Conservation (phyloP, 345 rosid genomes). For the Ailanthus altissimus region DNA sequence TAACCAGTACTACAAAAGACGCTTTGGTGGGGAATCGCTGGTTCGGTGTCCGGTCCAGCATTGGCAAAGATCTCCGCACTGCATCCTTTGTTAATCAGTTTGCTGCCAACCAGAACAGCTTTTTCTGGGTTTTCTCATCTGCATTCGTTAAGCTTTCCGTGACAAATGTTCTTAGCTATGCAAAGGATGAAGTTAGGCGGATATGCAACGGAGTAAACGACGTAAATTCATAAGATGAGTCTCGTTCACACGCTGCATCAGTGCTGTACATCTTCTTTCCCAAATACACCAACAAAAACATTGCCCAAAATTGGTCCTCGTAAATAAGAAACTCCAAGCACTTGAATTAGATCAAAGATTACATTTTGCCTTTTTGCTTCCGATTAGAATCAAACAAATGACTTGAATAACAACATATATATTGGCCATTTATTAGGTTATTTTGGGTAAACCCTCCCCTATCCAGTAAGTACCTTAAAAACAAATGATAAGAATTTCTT, state of each 20-base stretch:
- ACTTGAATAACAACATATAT: neutral
- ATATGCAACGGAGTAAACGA: constrained; percentile 25
- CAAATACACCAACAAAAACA: neutral
- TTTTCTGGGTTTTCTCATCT: constrained; percentile 24
- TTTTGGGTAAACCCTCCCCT: neutral
- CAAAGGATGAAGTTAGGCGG: constrained; percentile 27
- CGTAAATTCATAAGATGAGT: neutral
- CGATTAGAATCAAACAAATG: neutral
- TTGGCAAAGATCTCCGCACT: constrained; percentile 31
- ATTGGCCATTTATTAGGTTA: neutral
- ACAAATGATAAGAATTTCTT: neutral
- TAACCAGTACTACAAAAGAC: constrained; percentile 30
- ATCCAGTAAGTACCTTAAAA: neutral
- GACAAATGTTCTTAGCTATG: constrained; percentile 3
- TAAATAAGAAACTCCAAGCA: neutral
- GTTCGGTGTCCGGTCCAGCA: constrained; percentile 22
- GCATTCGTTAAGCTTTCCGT: constrained; percentile 32
- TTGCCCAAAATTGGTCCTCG: neutral
- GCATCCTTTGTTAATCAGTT: constrained; percentile 18
- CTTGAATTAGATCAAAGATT: neutral
- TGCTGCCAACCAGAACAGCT: constrained; percentile 16
- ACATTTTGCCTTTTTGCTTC: neutral
- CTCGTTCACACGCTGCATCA: neutral
- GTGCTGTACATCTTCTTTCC: too few species aligned
- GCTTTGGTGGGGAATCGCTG: constrained; percentile 21